Evolutionary conservation across 2,329 filamentous ascomycete genomes (phyloP), one percentile per base, ranked within the genome.

Genomic region (Cadophora luteo-olivacea): DNA sequence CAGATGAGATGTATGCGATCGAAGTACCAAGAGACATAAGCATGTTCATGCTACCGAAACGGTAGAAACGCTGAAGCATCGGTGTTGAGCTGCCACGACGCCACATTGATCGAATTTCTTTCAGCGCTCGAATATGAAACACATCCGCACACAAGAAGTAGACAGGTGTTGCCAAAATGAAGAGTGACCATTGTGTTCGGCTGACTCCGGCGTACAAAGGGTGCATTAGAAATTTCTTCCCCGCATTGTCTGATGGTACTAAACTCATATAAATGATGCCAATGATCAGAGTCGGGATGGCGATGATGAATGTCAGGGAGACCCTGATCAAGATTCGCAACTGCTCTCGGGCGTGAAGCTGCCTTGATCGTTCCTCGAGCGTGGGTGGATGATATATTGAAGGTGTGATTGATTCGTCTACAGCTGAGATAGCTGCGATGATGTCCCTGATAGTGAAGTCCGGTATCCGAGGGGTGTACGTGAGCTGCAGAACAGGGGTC

Each of bases 1-100:
- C 82, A 0, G 93, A 97, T 0, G 93, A 90, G 70, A 97, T 83
- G 78, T 97, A 97, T 1, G 94, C 94, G 69, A 97, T 93, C 1
- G 89, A 91, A 0, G 94, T 97, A 6, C 94, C 94, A 1, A 97
- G 85, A 8, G 92, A 96, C 80, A 97, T 94, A 69, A 97, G 86
- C 82, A 97, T 91, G 77, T 97, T 97, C 94, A 97, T 97, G 82
- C 94, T 97, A 9, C 94, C 94, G 76, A 97, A 97, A n/a, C 92
- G 89, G 78, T 94, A 93, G 76, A 97, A 94, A 16, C 94, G 85
- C 73, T 91, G 87, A 19, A 92, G 74, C 4, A 97, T 78, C 0
- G 93, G 92, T 0, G 90, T 90, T 48, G 86, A 87, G 77, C 93
- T 97, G 33, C 89, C 87, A 2, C 83, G 88, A 25, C 91, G 86